phyloP scores from a whole-genome alignment of 768 basidiomycete species.

The Boletus subcaerulescens region DNA sequence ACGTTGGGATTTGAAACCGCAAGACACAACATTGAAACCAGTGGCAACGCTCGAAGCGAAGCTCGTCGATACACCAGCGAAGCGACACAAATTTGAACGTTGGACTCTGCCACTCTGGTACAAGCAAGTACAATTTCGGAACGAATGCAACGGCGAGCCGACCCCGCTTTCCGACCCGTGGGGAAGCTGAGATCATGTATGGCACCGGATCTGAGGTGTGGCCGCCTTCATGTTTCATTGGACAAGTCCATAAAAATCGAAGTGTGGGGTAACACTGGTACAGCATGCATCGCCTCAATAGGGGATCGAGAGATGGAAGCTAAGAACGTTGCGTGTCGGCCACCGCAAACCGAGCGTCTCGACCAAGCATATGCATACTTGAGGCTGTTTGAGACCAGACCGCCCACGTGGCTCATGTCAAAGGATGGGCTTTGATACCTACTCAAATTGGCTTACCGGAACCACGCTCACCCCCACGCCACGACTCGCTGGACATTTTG shows the following conservation, averaged over 20 bases:
- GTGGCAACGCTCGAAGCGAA: no score
- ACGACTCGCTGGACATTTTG: constrained; percentile 43
- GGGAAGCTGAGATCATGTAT: neutral
- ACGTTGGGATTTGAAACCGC: constrained; percentile 4
- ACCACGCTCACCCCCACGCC: constrained; percentile 38
- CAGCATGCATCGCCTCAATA: neutral
- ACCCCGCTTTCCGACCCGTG: constrained; percentile 1
- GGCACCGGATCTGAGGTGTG: constrained; percentile 18
- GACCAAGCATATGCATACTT: no score
- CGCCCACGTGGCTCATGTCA: constrained; percentile 32
- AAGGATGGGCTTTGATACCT: constrained; percentile 40
- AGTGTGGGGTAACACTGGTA: constrained; percentile 18
- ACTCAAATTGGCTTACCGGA: no score
- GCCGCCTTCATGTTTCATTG: constrained; percentile 9
- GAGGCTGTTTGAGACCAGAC: no score
- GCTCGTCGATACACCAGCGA: no score
- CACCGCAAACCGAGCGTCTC: neutral
- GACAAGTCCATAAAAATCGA: constrained; percentile 2
- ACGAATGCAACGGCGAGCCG: neutral
- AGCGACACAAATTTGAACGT: neutral
- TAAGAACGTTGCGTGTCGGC: neutral
- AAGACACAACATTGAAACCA: neutral
- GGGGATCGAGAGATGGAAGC: constrained; percentile 4
- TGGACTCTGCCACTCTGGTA: neutral
- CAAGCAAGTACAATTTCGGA: neutral